Percentiles rank a stretch among this genome's conserved stretches.
Conservation (phyloP, 306 rosid species). For the Fagus sylvatica region DNA sequence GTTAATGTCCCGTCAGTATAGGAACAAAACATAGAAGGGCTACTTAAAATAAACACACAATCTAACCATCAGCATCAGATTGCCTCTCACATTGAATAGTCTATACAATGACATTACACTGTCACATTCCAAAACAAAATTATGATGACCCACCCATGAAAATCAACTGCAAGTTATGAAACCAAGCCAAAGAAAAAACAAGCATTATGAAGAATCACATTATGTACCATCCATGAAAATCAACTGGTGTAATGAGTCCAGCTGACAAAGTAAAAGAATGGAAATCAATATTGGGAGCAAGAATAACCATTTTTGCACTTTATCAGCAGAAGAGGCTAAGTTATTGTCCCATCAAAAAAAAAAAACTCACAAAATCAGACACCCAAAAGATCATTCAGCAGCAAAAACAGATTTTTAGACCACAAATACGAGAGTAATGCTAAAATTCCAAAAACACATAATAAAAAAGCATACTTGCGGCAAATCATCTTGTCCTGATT, state of each 20-base stretch:
- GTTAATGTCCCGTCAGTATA: slow-evolving; percentile 32
- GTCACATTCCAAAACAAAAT: neutral
- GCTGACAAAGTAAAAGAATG: slow-evolving; percentile 23
- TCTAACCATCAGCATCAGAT: neutral
- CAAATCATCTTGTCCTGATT: slow-evolving; percentile 84
- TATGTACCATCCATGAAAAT: too few relatives aligned
- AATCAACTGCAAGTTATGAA: slow-evolving; percentile 22
- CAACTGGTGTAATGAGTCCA: neutral
- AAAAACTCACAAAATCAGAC: too few relatives aligned
- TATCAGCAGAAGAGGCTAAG: slow-evolving; percentile 29
- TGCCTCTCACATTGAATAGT: neutral
- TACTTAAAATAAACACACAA: neutral
- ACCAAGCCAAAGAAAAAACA: too few relatives aligned
- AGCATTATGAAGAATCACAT: too few relatives aligned
- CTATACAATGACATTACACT: neutral
- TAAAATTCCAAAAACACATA: too few relatives aligned
- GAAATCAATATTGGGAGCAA: slow-evolving; percentile 37
- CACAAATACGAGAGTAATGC: too few relatives aligned
- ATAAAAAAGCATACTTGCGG: slow-evolving; percentile 51
- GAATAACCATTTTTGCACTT: slow-evolving; percentile 35
- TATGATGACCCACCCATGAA: slow-evolving; percentile 34
- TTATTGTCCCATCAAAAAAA: slow-evolving; percentile 32
- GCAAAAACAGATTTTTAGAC: too few relatives aligned
- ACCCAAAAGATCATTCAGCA: too few relatives aligned
- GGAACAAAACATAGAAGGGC: neutral